Evolutionary conservation across 2,329 filamentous ascomycete species (phyloP), one percentile per base, ranked within the genome.

Genomic region (Colletotrichum tofieldiae): DNA sequence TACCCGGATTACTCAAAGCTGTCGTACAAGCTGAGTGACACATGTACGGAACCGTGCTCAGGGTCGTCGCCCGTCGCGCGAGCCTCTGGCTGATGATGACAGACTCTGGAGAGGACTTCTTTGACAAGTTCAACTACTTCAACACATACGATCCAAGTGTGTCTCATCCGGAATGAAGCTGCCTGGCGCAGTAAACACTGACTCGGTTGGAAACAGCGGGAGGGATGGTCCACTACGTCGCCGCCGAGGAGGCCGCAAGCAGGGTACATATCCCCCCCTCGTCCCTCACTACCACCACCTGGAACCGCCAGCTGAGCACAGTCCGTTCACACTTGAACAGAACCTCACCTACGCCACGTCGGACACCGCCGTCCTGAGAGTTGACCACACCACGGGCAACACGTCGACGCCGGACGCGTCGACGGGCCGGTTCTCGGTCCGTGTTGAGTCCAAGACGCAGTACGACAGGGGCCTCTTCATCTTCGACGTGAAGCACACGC

Each of bases 391-490:
- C 1, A 88, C 90, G 20, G 85, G 85, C 11, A 87, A 84, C 2
- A 73, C 76, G 2, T 83, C 82, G 37, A 73, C 76, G 3, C 88
- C 88, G 5, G 81, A 90, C 74, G 87, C 89, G 23, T 86, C 86
- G 3, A 89, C 85, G 0, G 91, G 90, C 60, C 89, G 91, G 29
- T 89, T 89, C 80, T 92, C 90, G 0, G 90, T 92, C 18, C 89
- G 91, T 18, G 82, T 92, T 67, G 85, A 89, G 72, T 92, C 90
- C 45, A 91, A 89, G 77, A 83, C 80, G 55, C 87, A 87, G 55
- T 93, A 92, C 80, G 80, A 90, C 76, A 81, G 78, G n/a, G 91
- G 91, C 0, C 86, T 93, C n/a, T 93, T 92, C 81, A 82, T 93
- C 76, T 93, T 93, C 76, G 90, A 93, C 77, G 84, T 93, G 74